Evolutionary conservation across 1,139 yeast species (phyloP), one percentile per base, ranked within the genome.

Genomic region (Saccharomyces hybrid): DNA sequence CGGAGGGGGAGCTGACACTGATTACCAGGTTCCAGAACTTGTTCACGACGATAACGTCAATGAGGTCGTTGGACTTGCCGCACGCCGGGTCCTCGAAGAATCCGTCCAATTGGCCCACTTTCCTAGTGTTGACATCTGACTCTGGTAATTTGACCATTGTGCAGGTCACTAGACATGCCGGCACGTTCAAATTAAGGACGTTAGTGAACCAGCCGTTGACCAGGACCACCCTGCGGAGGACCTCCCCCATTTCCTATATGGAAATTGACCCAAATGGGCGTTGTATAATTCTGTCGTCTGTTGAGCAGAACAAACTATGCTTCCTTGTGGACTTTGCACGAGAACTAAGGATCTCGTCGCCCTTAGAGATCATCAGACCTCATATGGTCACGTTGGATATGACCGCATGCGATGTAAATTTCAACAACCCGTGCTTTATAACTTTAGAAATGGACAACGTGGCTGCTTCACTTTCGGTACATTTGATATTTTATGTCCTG

Each of bases 401-500:
- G 3, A 72, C 79, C 27, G 84, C 86, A 0, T 68, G 93, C 51
- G 95, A 90, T 65, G 86, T 83, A 2, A 88, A 85, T 1, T 85
- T 77, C 66, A 93, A 85, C 16, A 89, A 89, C 66, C 98, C 99
- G 0, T 66, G 81, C 5, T 90, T 89, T 77, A 95, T 89, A 0
- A 78, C 93, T 0, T 71, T 93, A 16, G 98, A 93, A 67, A 73
- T 79, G n/a, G 87, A 82, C 53, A 42, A 54, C 5, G 29, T 32
- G 5, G 53, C 50, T 19, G 55, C 58, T 7, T 58, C 59, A n/a
- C 60, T 57, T 53, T 57, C 63, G 48, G 72, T 71, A 52, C 63
- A 67, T 46, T 71, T 91, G 55, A 78, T 81, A 7, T 86, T 79
- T 67, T 91, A 91, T 70, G 95, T 88, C 64, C 73, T 91, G 31